Conservation (phyloP, 257 asterid genomes). For the Capsicum pubescens region DNA sequence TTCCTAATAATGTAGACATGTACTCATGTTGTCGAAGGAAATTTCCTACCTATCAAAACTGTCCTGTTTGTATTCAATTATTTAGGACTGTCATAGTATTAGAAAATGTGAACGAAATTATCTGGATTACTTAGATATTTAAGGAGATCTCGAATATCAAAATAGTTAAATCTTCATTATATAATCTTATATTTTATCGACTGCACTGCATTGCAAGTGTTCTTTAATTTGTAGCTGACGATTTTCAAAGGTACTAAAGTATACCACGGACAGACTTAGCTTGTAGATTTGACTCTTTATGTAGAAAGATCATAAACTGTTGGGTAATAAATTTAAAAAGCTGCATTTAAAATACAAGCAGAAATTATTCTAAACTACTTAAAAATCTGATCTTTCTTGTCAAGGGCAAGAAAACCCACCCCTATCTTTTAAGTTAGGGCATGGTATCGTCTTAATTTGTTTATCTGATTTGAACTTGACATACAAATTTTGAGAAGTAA, state of each 20-base stretch:
- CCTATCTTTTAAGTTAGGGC: no score
- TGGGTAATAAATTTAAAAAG: neutral
- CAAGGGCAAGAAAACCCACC: neutral
- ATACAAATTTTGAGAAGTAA: no score
- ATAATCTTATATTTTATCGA: neutral
- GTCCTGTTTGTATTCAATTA: neutral
- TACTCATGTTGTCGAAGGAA: conserved; percentile 9
- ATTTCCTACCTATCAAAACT: neutral
- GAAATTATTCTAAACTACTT: neutral
- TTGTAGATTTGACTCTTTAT: neutral
- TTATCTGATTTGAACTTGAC: no score
- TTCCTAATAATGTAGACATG: neutral
- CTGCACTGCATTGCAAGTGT: neutral
- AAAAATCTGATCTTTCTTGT: neutral
- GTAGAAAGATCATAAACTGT: neutral
- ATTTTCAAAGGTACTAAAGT: neutral
- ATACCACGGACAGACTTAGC: neutral
- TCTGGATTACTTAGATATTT: neutral
- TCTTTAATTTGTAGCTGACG: neutral
- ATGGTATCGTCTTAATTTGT: no score
- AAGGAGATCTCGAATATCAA: neutral
- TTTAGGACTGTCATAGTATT: neutral
- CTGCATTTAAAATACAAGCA: neutral
- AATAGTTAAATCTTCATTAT: neutral
- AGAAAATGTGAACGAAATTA: neutral